Evolutionary conservation across 208 protist genomes (phyloP), one percentile per base, ranked within the genome.

Genomic region (Leishmania braziliensis): DNA sequence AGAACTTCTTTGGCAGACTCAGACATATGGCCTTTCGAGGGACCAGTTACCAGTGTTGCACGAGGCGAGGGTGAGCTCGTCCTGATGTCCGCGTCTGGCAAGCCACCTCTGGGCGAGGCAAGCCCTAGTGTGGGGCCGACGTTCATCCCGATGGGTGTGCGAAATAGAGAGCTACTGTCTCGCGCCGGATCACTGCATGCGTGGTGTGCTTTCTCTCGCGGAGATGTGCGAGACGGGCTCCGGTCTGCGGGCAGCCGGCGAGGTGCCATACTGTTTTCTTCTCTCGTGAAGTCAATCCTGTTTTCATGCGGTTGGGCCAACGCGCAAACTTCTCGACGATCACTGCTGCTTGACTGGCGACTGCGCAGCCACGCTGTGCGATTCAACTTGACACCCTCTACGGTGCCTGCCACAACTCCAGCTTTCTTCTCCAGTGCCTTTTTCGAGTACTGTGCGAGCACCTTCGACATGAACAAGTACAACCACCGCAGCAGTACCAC

Each of bases 401-500:
- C 88, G 0, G 46, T 71, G 9, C 83, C 78, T 2, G 78, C 58
- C 53, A 81, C 53, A n/a, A 60, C 51, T 39, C 79, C 78, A 2
- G 79, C 54, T 53, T 83, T 83, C 75, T 81, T 79, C 75, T 90
- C 80, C 78, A 95, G 63, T 12, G 91, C 88, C 6, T 79, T 71
- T 60, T 88, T 91, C 8, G 94, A 95, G 82, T 95, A 97, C 26
- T 88, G 83, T 2, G 84, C 84, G 16, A 97, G 76, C 51, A 95
- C 84, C 68, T 92, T 97, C 0, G 81, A 84, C 88, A 97, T 93
- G 80, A 96, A 95, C 39, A 86, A 66, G 77, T 92, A 91, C 77
- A 95, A 81, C 92, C 94, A 96, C 65, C 93, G 91, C 14, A 97
- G 86, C 39, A 96, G 82, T 53, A 82, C 50, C 33, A 97, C 78